Base-by-base conservation (phyloP, 768 basidiomycete species). In the Leccinum uliginosum region DNA sequence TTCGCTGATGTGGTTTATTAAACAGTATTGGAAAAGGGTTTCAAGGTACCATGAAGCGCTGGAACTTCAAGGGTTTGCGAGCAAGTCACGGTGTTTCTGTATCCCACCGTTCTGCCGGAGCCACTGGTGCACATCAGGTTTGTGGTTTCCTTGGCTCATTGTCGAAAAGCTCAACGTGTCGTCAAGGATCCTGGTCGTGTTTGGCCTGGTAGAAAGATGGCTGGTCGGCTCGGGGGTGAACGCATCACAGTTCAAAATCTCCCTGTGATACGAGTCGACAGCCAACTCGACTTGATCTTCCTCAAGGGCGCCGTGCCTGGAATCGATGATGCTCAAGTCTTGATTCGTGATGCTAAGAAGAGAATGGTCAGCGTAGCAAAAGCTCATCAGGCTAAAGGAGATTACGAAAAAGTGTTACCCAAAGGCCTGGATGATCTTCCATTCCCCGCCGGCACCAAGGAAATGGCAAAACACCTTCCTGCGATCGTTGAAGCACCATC, bases 191-290 rank as follows among this genome's bases (percentile, higher is more conserved):
- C 97, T 24, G 97, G 97, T 48, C 86, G 97, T 65, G 80, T 98
- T 6, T 93, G 91, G 75, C 97, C 97, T 4, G 97, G 97, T 35
- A 97, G 94, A 77, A 98, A 98, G 78, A 98, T 97, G 96, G 85
- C 96, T 10, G 97, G 97, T 32, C 87, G 86, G 23, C 86, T 98
- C 79, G 97, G 97, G 50, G 88, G 85, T 55, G 79, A 83, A 60
- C 85, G 86, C 40, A 81, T 82, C 9, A 98, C 96, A 8, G 79
- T 81, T 14, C 93, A 96, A 67, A 98, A 98, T 68, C 84, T 98
- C 24, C 73, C 86, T 1, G 92, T 98, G 44, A 81, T 94, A 54
- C 89, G 93, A 21, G 81, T 99, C 57, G 97, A 99, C 76, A 83
- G 83, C 21, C 75, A 77, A 14, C 83, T 97, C 49, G 87, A 98